Conservation (phyloP, 1,284 basidiomycete genomes). For the Pascua sp. region DNA sequence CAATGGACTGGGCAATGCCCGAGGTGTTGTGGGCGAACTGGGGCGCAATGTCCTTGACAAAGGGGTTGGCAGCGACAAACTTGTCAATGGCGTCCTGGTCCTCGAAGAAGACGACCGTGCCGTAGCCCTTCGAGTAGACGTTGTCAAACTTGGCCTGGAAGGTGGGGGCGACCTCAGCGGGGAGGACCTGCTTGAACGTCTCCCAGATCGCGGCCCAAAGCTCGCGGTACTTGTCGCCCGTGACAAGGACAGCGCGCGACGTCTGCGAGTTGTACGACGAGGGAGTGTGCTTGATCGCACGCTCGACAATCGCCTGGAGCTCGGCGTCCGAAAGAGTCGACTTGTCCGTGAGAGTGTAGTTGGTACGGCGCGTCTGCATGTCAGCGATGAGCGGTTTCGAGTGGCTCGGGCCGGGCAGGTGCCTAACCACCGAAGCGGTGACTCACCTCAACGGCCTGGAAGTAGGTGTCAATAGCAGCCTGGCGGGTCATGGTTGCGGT, state of each 20-base stretch:
- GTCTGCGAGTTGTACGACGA: constrained; percentile 52
- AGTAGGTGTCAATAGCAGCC: constrained; percentile 25
- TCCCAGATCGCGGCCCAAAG: constrained; percentile 49
- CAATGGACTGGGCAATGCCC: constrained; percentile 43
- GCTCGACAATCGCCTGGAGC: constrained; percentile 48
- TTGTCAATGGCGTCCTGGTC: constrained; percentile 49
- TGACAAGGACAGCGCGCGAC: constrained; percentile 50
- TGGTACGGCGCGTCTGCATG: constrained; percentile 46
- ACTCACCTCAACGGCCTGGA: constrained; percentile 43
- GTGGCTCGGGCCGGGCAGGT: not conserved
- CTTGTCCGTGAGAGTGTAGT: constrained; percentile 50
- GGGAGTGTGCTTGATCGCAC: constrained; percentile 51
- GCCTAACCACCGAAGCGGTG: not conserved
- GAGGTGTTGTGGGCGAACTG: constrained; percentile 15
- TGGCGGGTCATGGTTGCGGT: constrained; percentile 6
- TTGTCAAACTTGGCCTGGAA: constrained; percentile 34
- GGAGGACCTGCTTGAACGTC: constrained; percentile 13
- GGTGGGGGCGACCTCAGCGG: constrained; percentile 9
- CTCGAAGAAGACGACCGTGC: constrained; percentile 54
- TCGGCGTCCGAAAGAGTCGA: constrained; percentile 45
- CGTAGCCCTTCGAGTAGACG: constrained; percentile 48
- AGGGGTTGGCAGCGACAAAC: constrained; percentile 48
- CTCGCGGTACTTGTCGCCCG: constrained; percentile 48
- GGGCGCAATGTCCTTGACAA: constrained; percentile 16
- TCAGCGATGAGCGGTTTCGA: not conserved